These are phyloP conservation scores for Chlamydomonas schloesseri DNA, from an alignment of 139 green algal genomes.

Conservation along the genomic window DNA sequence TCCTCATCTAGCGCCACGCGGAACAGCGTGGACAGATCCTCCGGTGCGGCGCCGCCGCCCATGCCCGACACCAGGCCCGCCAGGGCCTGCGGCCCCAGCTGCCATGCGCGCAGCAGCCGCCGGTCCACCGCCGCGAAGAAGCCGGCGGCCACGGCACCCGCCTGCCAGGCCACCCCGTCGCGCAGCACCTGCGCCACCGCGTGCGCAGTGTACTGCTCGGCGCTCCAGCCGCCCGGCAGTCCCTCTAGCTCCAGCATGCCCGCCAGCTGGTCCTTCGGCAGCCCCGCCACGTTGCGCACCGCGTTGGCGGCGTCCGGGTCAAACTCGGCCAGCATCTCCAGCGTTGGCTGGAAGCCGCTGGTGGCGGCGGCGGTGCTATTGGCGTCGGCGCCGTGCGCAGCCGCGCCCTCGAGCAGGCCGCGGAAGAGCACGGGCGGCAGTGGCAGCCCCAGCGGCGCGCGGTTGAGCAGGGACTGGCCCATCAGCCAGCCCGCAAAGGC, in stretches of 20 bases:
- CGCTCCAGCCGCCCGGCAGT: conserved; percentile 27
- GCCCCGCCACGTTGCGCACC: conserved; percentile 16
- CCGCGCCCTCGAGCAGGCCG: conserved; percentile 48
- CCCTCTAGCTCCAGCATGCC: conserved; percentile 66
- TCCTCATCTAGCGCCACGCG: conserved; percentile 61
- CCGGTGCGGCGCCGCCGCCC: not conserved
- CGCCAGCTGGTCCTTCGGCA: conserved; percentile 49
- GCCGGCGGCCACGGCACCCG: conserved; percentile 40
- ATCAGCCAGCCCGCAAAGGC: conserved; percentile 67
- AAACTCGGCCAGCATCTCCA: conserved; percentile 59
- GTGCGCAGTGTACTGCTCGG: conserved; percentile 49
- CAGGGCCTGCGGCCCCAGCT: conserved; percentile 50
- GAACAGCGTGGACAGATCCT: conserved; percentile 53
- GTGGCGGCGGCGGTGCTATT: not conserved
- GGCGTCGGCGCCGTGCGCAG: not conserved
- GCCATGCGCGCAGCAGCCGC: conserved; percentile 44
- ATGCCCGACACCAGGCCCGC: conserved; percentile 21
- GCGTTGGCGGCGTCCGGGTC: conserved; percentile 60
- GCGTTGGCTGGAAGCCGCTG: conserved; percentile 46
- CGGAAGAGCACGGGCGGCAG: conserved; percentile 63
- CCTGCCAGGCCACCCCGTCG: conserved; percentile 62
- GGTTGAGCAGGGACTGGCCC: conserved; percentile 63
- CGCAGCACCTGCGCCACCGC: conserved; percentile 57
- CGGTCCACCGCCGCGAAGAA: conserved; percentile 49
- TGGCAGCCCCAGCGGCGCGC: conserved; percentile 50